A percentile compares a stretch with the other conserved stretches of the same genome.
Conservation (phyloP, 2,329 filamentous ascomycete species). For the Penicillium sp. region DNA sequence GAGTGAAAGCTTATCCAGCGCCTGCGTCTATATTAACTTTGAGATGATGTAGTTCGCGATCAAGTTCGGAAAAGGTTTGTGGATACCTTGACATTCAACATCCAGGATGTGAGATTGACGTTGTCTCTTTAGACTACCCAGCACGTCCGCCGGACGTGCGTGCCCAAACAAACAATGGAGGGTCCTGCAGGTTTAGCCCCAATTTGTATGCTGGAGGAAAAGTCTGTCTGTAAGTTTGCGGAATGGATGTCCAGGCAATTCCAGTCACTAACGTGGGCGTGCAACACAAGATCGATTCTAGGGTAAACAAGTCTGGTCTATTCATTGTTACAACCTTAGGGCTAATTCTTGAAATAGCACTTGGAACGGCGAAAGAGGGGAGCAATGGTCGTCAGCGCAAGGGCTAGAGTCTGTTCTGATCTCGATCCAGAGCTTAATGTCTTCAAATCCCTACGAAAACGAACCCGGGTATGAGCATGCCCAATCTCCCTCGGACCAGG, state of each 20-base stretch:
- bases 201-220: constrained; percentile 93
- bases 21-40: constrained; percentile 2
- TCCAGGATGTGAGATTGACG: background rate
- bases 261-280: constrained; percentile 23
- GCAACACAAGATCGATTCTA: constrained; percentile 72
- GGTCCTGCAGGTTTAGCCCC: constrained; percentile 88
- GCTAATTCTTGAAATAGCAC: constrained; percentile 62
- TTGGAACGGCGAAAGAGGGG: constrained; percentile 87
- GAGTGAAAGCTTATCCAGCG: constrained; percentile 31
- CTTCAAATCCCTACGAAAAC: constrained; percentile 90
- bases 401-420: constrained; percentile 92
- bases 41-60: constrained; percentile 67
- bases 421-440: constrained; percentile 97
- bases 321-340: background rate
- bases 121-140: constrained; percentile 75
- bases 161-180: constrained; percentile 85
- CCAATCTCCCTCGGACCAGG: constrained; percentile 70
- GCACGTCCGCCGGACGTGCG: constrained; percentile 64
- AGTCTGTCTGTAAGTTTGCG: constrained; percentile 77
- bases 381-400: constrained; percentile 96
- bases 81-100: background rate
- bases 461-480: constrained; percentile 90
- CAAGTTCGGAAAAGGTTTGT: constrained; percentile 73
- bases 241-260: background rate
- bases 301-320: constrained; percentile 61